These are phyloP conservation scores for Calonectria fujianensis DNA, from an alignment of 2,329 filamentous ascomycete genomes.

Conservation along the genomic window DNA sequence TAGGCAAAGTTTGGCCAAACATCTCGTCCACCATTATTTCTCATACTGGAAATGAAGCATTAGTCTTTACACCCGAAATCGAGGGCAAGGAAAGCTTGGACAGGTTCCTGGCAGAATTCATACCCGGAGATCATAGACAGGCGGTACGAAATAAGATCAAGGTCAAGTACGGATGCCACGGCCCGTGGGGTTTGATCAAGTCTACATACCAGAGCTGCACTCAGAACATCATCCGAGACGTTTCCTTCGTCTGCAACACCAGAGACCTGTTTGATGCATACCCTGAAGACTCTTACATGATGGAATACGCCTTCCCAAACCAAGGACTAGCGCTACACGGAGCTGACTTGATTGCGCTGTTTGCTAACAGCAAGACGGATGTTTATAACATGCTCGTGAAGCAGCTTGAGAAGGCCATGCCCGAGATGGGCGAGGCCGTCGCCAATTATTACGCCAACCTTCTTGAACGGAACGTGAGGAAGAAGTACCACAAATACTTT, in stretches of 20 bases:
- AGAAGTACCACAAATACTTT: neutral
- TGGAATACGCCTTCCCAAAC: constrained; percentile 36
- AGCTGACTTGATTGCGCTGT: constrained; percentile 32
- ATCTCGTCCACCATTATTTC: constrained; percentile 33
- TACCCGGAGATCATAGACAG: constrained; percentile 9
- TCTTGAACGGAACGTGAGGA: neutral
- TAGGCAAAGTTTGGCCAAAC: constrained; percentile 6
- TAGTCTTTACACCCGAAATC: neutral
- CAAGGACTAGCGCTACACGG: neutral
- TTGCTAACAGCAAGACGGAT: constrained; percentile 11
- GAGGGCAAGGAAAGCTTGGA: neutral
- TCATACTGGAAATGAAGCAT: constrained; percentile 23
- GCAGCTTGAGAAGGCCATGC: neutral
- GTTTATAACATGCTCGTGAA: neutral
- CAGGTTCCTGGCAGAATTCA: neutral
- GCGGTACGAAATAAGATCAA: constrained; percentile 4
- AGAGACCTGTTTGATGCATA: constrained; percentile 35
- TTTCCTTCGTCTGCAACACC: constrained; percentile 43
- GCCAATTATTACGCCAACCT: neutral
- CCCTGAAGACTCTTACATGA: constrained; percentile 29
- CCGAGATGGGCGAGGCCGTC: neutral
- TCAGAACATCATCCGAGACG: constrained; percentile 21
- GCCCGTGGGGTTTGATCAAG: neutral
- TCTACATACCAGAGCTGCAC: constrained; percentile 18
- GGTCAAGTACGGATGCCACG: constrained; percentile 20